Percentiles rank a stretch among this genome's conserved stretches.
These are phyloP conservation scores for Penicillium palitans DNA, from an alignment of 2,329 filamentous ascomycete species.

Conservation along the genomic window DNA sequence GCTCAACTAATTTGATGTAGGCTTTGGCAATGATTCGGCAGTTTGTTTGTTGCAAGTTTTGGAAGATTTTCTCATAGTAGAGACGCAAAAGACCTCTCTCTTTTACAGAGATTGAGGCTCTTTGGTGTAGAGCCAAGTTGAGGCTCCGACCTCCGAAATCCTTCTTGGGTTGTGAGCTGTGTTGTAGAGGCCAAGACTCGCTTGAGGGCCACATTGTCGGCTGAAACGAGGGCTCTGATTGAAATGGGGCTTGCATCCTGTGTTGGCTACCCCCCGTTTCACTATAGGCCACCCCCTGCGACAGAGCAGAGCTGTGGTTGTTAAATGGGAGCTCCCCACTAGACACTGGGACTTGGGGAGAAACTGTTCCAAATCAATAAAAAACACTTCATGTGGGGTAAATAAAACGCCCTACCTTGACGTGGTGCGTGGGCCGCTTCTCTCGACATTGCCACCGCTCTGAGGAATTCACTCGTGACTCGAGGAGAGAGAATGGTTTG, in stretches of 20 bases:
- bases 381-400: background rate
- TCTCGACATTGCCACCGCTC: constrained; percentile 31
- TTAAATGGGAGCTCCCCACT: constrained; percentile 4
- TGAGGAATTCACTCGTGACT: constrained; percentile 32
- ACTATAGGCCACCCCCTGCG: constrained; percentile 4
- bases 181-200: constrained; percentile 9
- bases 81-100: constrained; percentile 28
- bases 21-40: constrained; percentile 39
- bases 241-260: background rate
- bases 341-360: background rate
- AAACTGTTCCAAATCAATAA: background rate
- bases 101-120: constrained; percentile 26
- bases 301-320: constrained; percentile 1
- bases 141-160: constrained; percentile 13
- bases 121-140: constrained; percentile 28
- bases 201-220: constrained; percentile 17
- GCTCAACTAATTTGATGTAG: constrained; percentile 40
- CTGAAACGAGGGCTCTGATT: constrained; percentile 1
- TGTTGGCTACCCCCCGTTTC: constrained; percentile 3
- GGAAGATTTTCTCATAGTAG: constrained; percentile 38
- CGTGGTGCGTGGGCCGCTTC: constrained; percentile 18
- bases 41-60: constrained; percentile 39
- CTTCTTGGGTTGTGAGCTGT: background rate
- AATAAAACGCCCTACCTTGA: constrained; percentile 19
- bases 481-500: constrained; percentile 31